A percentile compares a stretch with the other conserved stretches of the same genome.
phyloP scores from a whole-genome alignment of 2,329 filamentous ascomycete genomes.

The Clonostachys byssicola region DNA sequence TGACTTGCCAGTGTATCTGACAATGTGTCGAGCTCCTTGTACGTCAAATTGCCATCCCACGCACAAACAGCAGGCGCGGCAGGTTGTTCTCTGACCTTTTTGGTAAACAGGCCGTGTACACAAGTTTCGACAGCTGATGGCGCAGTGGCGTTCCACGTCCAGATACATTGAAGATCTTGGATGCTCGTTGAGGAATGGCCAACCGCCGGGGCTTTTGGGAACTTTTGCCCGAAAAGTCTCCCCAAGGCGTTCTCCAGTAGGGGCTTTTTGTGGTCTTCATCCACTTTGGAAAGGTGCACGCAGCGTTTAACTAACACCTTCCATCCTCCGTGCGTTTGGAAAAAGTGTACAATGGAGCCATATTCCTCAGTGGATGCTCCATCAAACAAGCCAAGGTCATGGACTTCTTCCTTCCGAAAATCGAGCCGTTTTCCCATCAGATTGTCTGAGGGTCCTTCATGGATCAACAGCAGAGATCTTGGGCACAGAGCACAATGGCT shows the following conservation, averaged over 20 bases:
- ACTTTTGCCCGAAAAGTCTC: neutral
- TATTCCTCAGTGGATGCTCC: neutral
- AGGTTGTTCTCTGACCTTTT: slow-evolving; percentile 9
- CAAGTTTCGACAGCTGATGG: neutral
- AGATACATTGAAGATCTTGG: neutral
- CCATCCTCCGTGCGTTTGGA: neutral
- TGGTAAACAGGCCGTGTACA: neutral
- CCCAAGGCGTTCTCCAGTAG: neutral
- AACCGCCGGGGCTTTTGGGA: neutral
- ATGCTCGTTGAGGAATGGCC: neutral
- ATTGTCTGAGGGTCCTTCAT: neutral
- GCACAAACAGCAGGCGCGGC: slow-evolving; percentile 28
- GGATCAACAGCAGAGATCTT: neutral
- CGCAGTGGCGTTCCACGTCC: neutral
- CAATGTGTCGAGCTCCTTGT: neutral
- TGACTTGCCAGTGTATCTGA: neutral
- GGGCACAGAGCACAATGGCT: neutral
- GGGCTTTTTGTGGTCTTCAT: neutral
- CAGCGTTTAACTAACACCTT: neutral
- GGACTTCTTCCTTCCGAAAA: too few species aligned
- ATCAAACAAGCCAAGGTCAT: too few species aligned
- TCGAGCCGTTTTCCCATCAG: neutral
- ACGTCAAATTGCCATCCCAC: slow-evolving; percentile 28
- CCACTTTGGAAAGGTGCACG: neutral
- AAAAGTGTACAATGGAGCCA: neutral